Conservation (phyloP, 2,329 filamentous ascomycete genomes). For the Xylariales sp. region DNA sequence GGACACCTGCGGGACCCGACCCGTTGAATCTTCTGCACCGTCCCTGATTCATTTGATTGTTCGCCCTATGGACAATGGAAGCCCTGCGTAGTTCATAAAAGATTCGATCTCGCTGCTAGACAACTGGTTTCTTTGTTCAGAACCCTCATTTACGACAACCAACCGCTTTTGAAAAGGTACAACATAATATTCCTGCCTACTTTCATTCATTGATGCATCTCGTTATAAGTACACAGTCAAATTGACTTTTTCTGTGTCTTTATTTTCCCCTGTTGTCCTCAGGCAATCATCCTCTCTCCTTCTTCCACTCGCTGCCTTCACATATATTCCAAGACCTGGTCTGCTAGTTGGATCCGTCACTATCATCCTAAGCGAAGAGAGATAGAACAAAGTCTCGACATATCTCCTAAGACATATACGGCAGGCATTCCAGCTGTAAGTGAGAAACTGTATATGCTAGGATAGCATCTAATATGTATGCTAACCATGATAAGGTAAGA, state of each 20-base stretch:
- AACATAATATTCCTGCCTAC: slow-evolving; percentile 16
- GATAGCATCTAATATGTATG: too few relatives aligned
- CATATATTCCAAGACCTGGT: slow-evolving; percentile 11
- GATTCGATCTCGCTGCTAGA: slow-evolving; percentile 13
- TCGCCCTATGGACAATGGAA: slow-evolving; percentile 7
- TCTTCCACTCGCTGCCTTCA: slow-evolving; percentile 13
- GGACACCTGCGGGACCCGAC: too few relatives aligned
- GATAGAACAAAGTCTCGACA: background rate
- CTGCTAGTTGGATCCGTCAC: slow-evolving; percentile 24
- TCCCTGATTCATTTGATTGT: slow-evolving; percentile 12
- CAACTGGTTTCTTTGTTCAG: slow-evolving; percentile 14
- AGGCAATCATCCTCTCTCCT: slow-evolving; percentile 7
- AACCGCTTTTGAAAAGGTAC: slow-evolving; percentile 23
- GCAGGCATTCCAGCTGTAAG: background rate
- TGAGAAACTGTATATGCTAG: too few relatives aligned
- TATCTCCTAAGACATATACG: background rate
- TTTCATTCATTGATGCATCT: slow-evolving; percentile 14
- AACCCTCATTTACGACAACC: slow-evolving; percentile 10
- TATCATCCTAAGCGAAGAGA: slow-evolving; percentile 5
- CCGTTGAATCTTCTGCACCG: too few relatives aligned
- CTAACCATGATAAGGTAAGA: too few relatives aligned
- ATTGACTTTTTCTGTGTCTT: background rate
- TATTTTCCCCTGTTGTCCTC: too few relatives aligned
- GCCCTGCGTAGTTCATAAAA: slow-evolving; percentile 13
- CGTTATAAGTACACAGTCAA: slow-evolving; percentile 9